Conservation (phyloP, 495 filamentous ascomycete genomes). For the Hyaloscypha bicolor region DNA sequence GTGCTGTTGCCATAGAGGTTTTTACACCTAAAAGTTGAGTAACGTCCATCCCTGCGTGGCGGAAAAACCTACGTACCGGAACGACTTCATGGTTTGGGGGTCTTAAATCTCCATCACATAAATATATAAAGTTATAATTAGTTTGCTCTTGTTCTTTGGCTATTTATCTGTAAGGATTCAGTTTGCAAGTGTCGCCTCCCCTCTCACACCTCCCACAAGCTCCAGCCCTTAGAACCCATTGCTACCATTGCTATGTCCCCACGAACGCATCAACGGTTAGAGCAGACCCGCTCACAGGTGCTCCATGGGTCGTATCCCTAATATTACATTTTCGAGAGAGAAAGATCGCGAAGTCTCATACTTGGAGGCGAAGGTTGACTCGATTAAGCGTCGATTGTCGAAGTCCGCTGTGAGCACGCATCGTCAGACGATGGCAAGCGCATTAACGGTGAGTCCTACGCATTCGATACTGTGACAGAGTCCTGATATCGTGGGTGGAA, state of each 20-base stretch:
- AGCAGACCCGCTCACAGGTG: constrained; percentile 1
- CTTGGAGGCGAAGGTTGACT: constrained; percentile 18
- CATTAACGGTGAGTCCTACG: not conserved
- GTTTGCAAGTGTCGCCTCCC: too few species aligned
- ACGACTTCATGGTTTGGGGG: too few species aligned
- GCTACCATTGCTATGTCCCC: constrained; percentile 1
- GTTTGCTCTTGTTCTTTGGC: too few species aligned
- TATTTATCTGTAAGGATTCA: too few species aligned
- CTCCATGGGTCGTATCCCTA: constrained; percentile 19
- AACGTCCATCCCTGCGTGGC: too few species aligned
- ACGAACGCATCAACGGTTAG: constrained; percentile 4
- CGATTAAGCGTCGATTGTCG: constrained; percentile 14
- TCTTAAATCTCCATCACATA: too few species aligned
- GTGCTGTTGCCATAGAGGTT: too few species aligned
- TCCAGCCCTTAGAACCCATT: too few species aligned
- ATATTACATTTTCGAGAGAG: constrained; percentile 19
- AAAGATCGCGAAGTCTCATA: constrained; percentile 20
- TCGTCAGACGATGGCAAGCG: not conserved
- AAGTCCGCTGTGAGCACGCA: constrained; percentile 6
- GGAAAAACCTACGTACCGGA: too few species aligned
- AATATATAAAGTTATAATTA: too few species aligned
- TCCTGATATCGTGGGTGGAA: constrained; percentile 9
- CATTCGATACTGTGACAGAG: not conserved
- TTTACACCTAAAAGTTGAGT: too few species aligned
- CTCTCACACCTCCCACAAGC: too few species aligned